Conservation (phyloP, 768 basidiomycete species). For the Cystobasidium onofrii region DNA sequence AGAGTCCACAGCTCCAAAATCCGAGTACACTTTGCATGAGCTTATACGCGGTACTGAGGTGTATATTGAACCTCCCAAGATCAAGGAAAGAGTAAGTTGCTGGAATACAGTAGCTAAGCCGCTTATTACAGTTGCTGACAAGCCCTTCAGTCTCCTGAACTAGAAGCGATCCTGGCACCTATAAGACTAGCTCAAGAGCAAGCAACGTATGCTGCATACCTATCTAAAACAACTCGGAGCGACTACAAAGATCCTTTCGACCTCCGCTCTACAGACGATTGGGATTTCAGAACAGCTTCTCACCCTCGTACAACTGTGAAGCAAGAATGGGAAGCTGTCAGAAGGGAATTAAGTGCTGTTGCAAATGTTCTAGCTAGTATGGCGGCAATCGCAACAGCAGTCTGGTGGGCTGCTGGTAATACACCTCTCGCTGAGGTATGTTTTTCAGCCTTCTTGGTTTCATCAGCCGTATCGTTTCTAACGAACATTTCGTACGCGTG, state of each 20-base stretch:
- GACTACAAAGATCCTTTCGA: constrained; percentile 27
- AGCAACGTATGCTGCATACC: constrained; percentile 32
- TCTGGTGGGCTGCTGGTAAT: constrained; percentile 40
- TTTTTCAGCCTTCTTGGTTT: neutral
- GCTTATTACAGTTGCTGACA: neutral
- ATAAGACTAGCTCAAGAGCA: constrained; percentile 36
- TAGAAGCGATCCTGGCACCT: constrained; percentile 37
- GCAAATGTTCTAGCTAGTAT: constrained; percentile 39
- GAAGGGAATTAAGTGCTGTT: constrained; percentile 39
- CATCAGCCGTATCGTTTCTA: neutral
- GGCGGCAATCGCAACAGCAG: constrained; percentile 36
- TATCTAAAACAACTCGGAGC: constrained; percentile 3
- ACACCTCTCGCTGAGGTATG: constrained; percentile 33
- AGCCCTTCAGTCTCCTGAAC: constrained; percentile 35
- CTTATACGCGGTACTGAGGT: constrained; percentile 17
- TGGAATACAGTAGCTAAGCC: neutral
- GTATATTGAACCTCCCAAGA: constrained; percentile 3
- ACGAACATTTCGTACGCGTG: neutral
- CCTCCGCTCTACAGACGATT: neutral
- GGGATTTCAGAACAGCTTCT: constrained; percentile 22
- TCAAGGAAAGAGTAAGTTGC: constrained; percentile 3
- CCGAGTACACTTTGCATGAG: neutral
- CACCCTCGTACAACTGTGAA: constrained; percentile 4
- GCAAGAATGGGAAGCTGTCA: constrained; percentile 40
- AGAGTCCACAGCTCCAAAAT: neutral